Conservation (phyloP, 495 filamentous ascomycete species). For the Lophium mytilinum region DNA sequence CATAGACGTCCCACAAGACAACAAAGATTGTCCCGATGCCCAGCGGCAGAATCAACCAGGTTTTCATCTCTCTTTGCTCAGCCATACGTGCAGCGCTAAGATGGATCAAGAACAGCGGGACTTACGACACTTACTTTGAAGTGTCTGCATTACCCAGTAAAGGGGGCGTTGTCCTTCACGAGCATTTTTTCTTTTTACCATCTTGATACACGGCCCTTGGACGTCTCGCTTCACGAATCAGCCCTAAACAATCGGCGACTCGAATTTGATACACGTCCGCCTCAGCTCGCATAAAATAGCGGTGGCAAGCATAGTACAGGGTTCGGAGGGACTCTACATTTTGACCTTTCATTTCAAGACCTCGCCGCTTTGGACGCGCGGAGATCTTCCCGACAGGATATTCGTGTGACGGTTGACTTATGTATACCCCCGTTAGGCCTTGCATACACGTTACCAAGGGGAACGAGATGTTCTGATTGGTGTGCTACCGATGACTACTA, state of each 20-base stretch:
- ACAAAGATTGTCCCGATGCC: not conserved
- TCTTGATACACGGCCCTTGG: not conserved
- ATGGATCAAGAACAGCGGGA: not conserved
- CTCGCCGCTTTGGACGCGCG: too few relatives aligned
- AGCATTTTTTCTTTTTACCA: not conserved
- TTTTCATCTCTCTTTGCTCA: not conserved
- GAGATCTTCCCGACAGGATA: too few relatives aligned
- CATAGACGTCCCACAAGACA: not conserved
- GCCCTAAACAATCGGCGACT: not conserved
- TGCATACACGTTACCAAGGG: too few relatives aligned
- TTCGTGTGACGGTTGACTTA: too few relatives aligned
- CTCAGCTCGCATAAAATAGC: too few relatives aligned
- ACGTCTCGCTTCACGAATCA: not conserved
- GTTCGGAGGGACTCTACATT: too few relatives aligned
- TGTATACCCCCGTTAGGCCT: too few relatives aligned
- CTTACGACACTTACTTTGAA: not conserved
- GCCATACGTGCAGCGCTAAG: not conserved
- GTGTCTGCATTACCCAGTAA: not conserved
- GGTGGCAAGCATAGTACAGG: too few relatives aligned
- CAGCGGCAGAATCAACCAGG: slow-evolving; percentile 15
- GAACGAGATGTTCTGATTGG: too few relatives aligned
- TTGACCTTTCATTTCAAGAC: too few relatives aligned
- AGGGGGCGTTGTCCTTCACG: not conserved
- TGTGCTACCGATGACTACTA: too few relatives aligned
- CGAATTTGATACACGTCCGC: too few relatives aligned